phyloP scores from a whole-genome alignment of 371 early-diverging fungal species.

The Rhizopus sp. region DNA sequence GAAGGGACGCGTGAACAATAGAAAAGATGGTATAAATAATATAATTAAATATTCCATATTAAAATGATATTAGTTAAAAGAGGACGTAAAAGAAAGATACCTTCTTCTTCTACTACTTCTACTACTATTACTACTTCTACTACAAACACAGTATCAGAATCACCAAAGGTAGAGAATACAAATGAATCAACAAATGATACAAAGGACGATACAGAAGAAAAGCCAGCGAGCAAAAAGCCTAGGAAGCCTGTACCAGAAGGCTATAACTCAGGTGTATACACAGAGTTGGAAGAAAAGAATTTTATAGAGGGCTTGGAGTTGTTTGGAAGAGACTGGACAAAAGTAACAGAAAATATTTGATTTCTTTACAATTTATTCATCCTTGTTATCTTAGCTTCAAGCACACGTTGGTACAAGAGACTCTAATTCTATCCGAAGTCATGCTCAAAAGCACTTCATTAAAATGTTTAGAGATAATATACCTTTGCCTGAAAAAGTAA shows the following conservation, averaged over 20 bases:
- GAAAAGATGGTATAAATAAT: constrained; percentile 26
- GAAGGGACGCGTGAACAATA: constrained; percentile 26
- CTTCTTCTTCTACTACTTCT: background rate
- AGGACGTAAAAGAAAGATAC: constrained; percentile 23
- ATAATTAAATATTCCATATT: background rate
- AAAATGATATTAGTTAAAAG: constrained; percentile 11
- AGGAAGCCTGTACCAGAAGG: constrained; percentile 51
- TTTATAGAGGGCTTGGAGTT: constrained; percentile 78
- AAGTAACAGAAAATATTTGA: constrained; percentile 39
- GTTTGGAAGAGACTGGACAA: constrained; percentile 82
- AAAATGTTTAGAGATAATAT: constrained; percentile 80
- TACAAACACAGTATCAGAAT: constrained; percentile 4
- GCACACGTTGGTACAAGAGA: constrained; percentile 78
- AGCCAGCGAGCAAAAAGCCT: constrained; percentile 32
- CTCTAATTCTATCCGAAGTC: constrained; percentile 82
- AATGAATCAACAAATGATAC: background rate
- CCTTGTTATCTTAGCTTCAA: constrained; percentile 52
- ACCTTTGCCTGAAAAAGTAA: constrained; percentile 78
- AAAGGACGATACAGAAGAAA: constrained; percentile 1
- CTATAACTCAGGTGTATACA: constrained; percentile 73
- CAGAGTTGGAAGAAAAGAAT: constrained; percentile 73
- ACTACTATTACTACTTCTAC: background rate
- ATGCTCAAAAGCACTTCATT: constrained; percentile 91
- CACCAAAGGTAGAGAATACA: constrained; percentile 3
- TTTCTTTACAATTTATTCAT: background rate